Conservation (phyloP, 2,329 filamentous ascomycete species). For the Cladosporium sp. region DNA sequence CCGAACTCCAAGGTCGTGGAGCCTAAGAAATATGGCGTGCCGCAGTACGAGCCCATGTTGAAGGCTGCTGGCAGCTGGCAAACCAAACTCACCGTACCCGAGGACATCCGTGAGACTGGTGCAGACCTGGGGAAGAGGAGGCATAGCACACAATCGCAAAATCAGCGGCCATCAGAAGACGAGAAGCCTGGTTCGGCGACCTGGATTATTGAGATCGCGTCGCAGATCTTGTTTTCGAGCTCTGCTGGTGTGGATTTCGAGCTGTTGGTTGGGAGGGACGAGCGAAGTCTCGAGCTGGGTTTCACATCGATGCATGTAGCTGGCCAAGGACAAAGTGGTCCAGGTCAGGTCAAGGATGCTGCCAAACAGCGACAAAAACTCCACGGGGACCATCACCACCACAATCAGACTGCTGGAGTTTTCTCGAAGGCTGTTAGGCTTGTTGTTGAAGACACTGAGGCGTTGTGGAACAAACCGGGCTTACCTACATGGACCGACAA, state of each 20-base stretch:
- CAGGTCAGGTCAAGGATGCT: constrained; percentile 70
- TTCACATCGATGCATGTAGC: constrained; percentile 49
- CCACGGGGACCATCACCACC: constrained; percentile 45
- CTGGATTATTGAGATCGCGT: constrained; percentile 89
- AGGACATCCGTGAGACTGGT: constrained; percentile 69
- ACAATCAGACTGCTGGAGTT: constrained; percentile 67
- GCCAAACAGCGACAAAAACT: constrained; percentile 45
- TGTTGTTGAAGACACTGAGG: constrained; percentile 82
- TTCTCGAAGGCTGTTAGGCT: constrained; percentile 79
- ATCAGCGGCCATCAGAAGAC: constrained; percentile 28
- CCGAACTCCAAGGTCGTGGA: constrained; percentile 76
- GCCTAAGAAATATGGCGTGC: constrained; percentile 60
- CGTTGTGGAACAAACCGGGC: constrained; percentile 88
- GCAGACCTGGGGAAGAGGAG: constrained; percentile 37
- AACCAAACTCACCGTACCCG: constrained; percentile 76
- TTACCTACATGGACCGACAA: constrained; percentile 63
- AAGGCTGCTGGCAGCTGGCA: constrained; percentile 90
- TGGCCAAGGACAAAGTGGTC: constrained; percentile 52
- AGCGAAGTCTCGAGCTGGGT: constrained; percentile 73
- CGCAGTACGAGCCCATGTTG: constrained; percentile 93
- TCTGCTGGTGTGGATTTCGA: constrained; percentile 88
- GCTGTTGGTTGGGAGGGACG: constrained; percentile 79
- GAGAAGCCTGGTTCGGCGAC: constrained; percentile 62
- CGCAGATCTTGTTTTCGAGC: constrained; percentile 90
- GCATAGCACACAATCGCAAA: constrained; percentile 37